Conservation (phyloP, 352 stramenopile species). For the Pythium insidiosum region DNA sequence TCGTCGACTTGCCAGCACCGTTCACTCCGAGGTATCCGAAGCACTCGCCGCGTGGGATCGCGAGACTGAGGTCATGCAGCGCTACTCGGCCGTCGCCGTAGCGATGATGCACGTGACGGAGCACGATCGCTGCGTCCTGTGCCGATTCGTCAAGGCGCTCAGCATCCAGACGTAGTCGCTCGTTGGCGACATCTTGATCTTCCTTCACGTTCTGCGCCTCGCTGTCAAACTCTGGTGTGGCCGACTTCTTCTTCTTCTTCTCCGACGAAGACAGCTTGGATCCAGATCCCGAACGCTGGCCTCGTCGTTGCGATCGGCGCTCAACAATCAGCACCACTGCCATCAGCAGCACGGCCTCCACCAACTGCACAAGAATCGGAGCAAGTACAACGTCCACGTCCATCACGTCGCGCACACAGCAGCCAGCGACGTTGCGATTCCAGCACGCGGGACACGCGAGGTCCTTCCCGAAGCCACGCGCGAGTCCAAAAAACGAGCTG, state of each 20-base stretch:
- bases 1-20: constrained; percentile 57
- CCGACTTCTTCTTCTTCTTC: too few species aligned
- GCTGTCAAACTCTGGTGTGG: neutral
- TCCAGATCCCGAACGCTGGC: too few species aligned
- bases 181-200: constrained; percentile 13
- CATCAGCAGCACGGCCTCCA: constrained; percentile 47
- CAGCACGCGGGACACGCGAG: constrained; percentile 36
- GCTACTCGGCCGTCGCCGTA: constrained; percentile 19
- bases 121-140: constrained; percentile 17
- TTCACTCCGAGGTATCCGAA: constrained; percentile 78
- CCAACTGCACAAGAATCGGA: constrained; percentile 34
- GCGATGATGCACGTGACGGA: constrained; percentile 36
- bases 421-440: constrained; percentile 22
- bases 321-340: constrained; percentile 36
- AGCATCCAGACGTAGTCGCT: too few species aligned
- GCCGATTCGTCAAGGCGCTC: constrained; percentile 8
- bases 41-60: constrained; percentile 57
- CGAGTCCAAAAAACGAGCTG: constrained; percentile 52
- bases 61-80: constrained; percentile 67
- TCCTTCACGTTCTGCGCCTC: constrained; percentile 6
- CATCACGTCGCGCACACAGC: constrained; percentile 42
- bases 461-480: constrained; percentile 32
- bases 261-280: neutral
- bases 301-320: too few species aligned
- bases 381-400: constrained; percentile 49